Evolutionary conservation across 2,329 filamentous ascomycete genomes (phyloP).

Genomic region (Sporothrix sp.): DNA sequence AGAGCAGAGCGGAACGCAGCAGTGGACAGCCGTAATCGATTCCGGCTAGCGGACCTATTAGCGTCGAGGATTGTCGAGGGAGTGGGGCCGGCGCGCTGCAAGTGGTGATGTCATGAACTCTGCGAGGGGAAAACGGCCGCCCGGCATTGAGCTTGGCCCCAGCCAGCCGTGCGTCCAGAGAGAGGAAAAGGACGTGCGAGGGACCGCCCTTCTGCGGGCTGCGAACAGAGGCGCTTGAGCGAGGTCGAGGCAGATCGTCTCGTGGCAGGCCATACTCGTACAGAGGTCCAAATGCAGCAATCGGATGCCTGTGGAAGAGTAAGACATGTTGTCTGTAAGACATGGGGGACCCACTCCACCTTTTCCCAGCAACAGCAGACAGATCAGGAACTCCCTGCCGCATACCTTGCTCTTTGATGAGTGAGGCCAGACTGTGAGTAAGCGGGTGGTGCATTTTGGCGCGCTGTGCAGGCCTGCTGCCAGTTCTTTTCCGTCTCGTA

Average conservation of each 20-base stretch:
- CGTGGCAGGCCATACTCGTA: too few relatives aligned
- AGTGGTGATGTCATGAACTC: conserved; percentile 11
- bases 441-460: background rate
- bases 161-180: background rate
- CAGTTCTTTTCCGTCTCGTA: background rate
- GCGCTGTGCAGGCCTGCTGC: background rate
- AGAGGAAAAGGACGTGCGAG: too few relatives aligned
- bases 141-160: background rate
- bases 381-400: conserved; percentile 4
- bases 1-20: background rate
- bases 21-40: background rate
- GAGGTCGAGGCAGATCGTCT: too few relatives aligned
- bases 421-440: conserved; percentile 1
- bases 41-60: background rate
- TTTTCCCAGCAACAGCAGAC: background rate
- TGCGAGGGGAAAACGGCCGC: conserved; percentile 1
- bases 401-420: conserved; percentile 6
- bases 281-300: background rate
- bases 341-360: background rate
- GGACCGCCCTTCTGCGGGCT: too few relatives aligned
- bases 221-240: background rate
- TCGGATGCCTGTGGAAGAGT: background rate
- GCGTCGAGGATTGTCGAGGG: background rate
- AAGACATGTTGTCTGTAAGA: background rate
- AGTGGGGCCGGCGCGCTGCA: conserved; percentile 5